Base-by-base conservation (phyloP, 768 basidiomycete species). In the Hortiboletus campestris region DNA sequence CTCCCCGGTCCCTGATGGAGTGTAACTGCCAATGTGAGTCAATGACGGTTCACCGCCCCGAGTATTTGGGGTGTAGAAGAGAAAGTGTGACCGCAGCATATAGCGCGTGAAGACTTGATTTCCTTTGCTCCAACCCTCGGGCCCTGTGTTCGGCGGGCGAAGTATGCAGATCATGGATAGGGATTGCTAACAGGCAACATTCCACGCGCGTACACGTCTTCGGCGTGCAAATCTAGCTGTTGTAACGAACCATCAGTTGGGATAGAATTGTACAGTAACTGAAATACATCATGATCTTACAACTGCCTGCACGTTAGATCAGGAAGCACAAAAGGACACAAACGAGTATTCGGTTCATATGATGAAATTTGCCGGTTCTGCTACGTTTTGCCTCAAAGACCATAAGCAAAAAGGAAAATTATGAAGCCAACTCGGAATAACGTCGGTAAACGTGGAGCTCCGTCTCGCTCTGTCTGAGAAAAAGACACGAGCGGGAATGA, bases 391-490 rank as follows among this genome's bases (percentile, higher is more conserved):
- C 6, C 19, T 54, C 38, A 13, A 34, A 52, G 11, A 17, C 17
- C 31, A 14, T n/a, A 12, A 17, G 7, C 9, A 29, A 51, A 16
- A 28, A 6, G 10, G 1, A 38, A 36, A n/a, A 31, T 5, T 4
- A 48, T 28, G 13, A 49, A 31, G 1, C 16, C 17, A n/a, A 29
- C 28, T 29, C 17, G 9, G 8, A 39, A 14, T 32, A n/a, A 9
- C 25, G 29, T 20, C 1, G 50, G 55, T 49, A 11, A 43, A 44
- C 19, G 29, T 35, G 59, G 53, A 58, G 10, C 32, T 57, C 55
- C 6, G 0, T 19, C 52, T 42, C 55, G 42, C 25, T 4, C 12
- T 22, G 42, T 57, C 46, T 31, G 34, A 8, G 20, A 14, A 19
- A 41, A 45, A 44, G 36, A 36, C 45, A 42, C 6, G 6, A 7